Percentiles rank a stretch among this genome's conserved stretches.
Conservation (phyloP, 257 asterid species). For the Anisodus tanguticus region DNA sequence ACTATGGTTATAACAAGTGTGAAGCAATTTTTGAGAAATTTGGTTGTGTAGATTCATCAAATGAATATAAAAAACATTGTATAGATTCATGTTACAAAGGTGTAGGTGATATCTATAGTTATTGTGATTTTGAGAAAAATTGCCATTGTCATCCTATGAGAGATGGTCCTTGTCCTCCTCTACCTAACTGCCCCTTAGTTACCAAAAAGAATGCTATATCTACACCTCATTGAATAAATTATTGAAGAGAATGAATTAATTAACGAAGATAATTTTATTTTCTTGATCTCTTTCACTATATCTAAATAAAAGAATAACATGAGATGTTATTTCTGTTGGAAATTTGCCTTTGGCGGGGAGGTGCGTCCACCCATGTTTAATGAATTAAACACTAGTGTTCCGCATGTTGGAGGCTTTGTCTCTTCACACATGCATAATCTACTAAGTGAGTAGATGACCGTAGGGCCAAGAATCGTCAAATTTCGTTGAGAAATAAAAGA, state of each 20-base stretch:
- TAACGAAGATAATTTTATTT: not conserved
- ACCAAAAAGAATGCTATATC: not conserved
- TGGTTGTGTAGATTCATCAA: not conserved
- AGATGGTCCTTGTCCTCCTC: conserved; percentile 25
- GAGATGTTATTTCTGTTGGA: not conserved
- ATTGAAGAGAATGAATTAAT: not conserved
- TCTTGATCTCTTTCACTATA: not conserved
- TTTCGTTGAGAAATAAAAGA: too few relatives aligned
- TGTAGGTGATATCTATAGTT: not conserved
- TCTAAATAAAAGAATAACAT: not conserved
- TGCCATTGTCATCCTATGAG: conserved; percentile 18
- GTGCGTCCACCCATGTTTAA: too few relatives aligned
- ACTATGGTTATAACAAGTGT: not conserved
- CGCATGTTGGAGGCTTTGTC: too few relatives aligned
- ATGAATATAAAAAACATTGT: conserved; percentile 3
- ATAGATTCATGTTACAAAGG: conserved; percentile 23
- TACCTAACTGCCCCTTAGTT: not conserved
- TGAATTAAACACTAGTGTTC: too few relatives aligned
- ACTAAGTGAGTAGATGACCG: too few relatives aligned
- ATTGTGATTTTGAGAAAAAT: not conserved
- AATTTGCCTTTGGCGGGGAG: too few relatives aligned
- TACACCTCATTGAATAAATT: not conserved
- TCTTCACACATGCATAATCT: too few relatives aligned
- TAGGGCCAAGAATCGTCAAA: too few relatives aligned
- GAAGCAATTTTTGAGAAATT: conserved; percentile 20